Base-by-base conservation (phyloP, 331 rosid genomes). In the Malus hybrid region DNA sequence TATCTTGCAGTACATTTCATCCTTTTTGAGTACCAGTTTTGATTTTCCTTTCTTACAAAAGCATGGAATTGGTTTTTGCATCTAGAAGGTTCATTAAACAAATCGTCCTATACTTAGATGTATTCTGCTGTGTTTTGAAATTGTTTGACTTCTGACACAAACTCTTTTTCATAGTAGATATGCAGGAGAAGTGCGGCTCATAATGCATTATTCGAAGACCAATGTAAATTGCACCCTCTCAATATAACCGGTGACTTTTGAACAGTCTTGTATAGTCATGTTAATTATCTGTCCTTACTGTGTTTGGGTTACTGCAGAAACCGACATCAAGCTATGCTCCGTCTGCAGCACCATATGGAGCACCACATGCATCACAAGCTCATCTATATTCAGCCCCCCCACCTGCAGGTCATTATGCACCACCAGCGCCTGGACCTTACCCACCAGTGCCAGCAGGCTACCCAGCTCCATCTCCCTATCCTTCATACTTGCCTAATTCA, bases 131-230 rank as follows among this genome's bases (percentile, higher is more conserved):
- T 33, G 14, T 67, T 1, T 28, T 33, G 64, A 55, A 13, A 61
- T 39, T 79, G 29, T 42, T 27, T 31, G 57, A 74, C 27, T 50
- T 56, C 10, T 79, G 33, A 81, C 55, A 5, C 20, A 2, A 15
- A 56, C 24, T 24, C 77, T 63, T 75, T 61, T n/a, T 29, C 60
- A 31, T 64, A 61, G 79, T 81, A 93, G 98, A 80, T 69, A 84
- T 62, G 95, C 92, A 14, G 98, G 98, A 64, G 97, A 93, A 86
- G 96, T 89, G 27, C 83, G 89, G 52, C 77, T 89, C 20, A 90
- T 93, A 61, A 20, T 93, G 88, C 93, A 89, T 77, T 93, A 82
- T 60, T 80, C 87, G 69, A 80, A 27, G 28, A 31, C 33, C 31
- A 34, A 71, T 20, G 84, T 93, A 86, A 87, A 84, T 76, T 79